A percentile compares a stretch with the other conserved stretches of the same genome.
phyloP scores from a whole-genome alignment of 805 yeast species.

The Hanseniaspora clermontiae region DNA sequence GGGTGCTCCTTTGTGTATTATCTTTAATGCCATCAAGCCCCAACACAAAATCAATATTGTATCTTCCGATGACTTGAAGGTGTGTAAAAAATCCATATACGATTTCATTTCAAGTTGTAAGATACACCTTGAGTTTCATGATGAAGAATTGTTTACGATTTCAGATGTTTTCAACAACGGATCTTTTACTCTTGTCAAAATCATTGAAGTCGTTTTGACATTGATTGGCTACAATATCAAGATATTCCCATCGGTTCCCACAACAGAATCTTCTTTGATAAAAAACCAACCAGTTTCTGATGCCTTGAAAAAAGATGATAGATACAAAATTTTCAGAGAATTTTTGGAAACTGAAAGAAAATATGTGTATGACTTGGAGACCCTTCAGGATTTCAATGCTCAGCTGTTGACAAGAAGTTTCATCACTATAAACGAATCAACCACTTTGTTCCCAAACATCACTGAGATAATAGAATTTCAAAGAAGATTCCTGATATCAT shows the following conservation, averaged over 20 bases:
- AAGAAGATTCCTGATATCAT: slow-evolving; percentile 71
- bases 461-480: slow-evolving; percentile 81
- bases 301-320: slow-evolving; percentile 26
- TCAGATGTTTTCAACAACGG: slow-evolving; percentile 78
- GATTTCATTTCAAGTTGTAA: slow-evolving; percentile 82
- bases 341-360: slow-evolving; percentile 81
- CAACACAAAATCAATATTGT: slow-evolving; percentile 48
- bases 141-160: slow-evolving; percentile 76
- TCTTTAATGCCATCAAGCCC: slow-evolving; percentile 61
- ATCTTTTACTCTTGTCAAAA: slow-evolving; percentile 63
- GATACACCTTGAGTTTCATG: slow-evolving; percentile 56
- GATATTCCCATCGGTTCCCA: slow-evolving; percentile 27
- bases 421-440: slow-evolving; percentile 66
- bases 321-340: slow-evolving; percentile 61
- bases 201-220: slow-evolving; percentile 56
- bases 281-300: slow-evolving; percentile 14
- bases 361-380: slow-evolving; percentile 82
- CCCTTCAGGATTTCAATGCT: slow-evolving; percentile 50
- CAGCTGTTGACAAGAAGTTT: slow-evolving; percentile 55
- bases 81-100: slow-evolving; percentile 80
- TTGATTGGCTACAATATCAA: slow-evolving; percentile 45
- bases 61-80: slow-evolving; percentile 66
- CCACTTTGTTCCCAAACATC: slow-evolving; percentile 73
- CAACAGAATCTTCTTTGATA: slow-evolving; percentile 20
- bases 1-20: slow-evolving; percentile 81